Conservation (phyloP, 805 yeast genomes). For the Wickerhamiella australiensis region DNA sequence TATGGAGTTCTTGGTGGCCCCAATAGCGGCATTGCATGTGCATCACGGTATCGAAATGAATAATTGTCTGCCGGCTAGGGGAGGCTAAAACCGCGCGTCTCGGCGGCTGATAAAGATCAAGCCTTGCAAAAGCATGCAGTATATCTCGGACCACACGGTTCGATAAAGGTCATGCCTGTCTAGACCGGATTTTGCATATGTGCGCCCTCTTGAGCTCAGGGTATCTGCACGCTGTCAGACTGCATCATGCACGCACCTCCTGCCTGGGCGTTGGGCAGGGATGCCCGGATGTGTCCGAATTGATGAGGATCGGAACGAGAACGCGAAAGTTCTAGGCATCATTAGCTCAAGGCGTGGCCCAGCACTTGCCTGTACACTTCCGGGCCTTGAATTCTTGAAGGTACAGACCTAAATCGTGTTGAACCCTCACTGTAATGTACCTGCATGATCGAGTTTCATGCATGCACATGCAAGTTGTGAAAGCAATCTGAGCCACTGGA, state of each 20-base stretch:
- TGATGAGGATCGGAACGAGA: neutral
- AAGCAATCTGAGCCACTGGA: neutral
- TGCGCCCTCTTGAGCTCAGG: neutral
- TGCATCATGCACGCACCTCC: neutral
- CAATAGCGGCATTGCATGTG: neutral
- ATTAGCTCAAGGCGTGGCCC: too few species aligned
- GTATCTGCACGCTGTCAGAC: neutral
- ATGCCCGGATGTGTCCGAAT: neutral
- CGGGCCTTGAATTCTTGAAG: neutral
- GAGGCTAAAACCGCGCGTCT: neutral
- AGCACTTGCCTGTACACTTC: neutral
- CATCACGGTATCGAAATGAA: neutral
- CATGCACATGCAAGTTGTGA: constrained; percentile 4
- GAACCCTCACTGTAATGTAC: neutral
- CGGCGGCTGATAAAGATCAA: neutral
- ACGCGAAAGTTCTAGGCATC: too few species aligned
- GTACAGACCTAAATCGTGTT: neutral
- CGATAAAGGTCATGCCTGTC: neutral
- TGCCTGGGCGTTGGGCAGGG: neutral
- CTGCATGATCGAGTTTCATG: constrained; percentile 10
- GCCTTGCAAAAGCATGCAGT: neutral
- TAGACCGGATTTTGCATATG: neutral
- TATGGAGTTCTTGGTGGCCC: neutral
- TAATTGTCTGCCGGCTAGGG: neutral
- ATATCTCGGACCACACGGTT: neutral